Evolutionary conservation across 495 filamentous ascomycete genomes (phyloP), one percentile per base, ranked within the genome.

Genomic region (Pyrenopolyporus hunteri): DNA sequence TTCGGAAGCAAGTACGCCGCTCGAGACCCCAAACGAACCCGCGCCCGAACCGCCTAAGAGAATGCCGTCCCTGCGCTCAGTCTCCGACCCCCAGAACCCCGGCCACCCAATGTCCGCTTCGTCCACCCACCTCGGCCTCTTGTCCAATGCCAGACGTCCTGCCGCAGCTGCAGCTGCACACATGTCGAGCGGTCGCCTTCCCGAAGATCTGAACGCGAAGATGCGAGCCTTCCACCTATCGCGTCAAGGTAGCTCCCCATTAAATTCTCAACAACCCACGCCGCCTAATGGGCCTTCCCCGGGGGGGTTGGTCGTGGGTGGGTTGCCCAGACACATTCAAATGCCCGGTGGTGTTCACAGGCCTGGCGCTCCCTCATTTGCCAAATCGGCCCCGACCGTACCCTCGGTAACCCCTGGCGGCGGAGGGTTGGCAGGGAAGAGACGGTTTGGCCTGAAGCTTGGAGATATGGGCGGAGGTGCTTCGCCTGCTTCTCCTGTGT

Each of bases 191-290:
- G 78, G 80, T 37, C 69, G 77, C 23, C 74, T 94, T 16, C 88
- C 90, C 33, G 85, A 88, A 71, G 91, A 95, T 59, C 85, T 97
- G 57, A 84, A 89, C 76, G 89, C 87, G 29, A 92, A 87, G 64
- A 87, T 93, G 80, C 85, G 85, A 62, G 89, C 88, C 1, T 91
- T 92, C 48, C 87, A 89, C 50, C 69, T 89, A 10, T 71, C 69
- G 4, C 69, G 69, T n/a, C 66, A 69, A 42, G 66, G 66, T 7
- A 65, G 66, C 51, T 69, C 69, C 31, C 43, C 62, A 20, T 7
- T 65, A 4, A 50, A n/a, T 26, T 56, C 63, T 4, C 63, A 88
- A 82, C 56, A 64, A 11, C 9, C 35, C 7, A 59, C 62, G 31
- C 67, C 69, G 1, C 59, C 68, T 31, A 31, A 36, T 10, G 59